These are phyloP conservation scores for Trichocladium uniseriatum DNA, from an alignment of 495 filamentous ascomycete species.

Conservation along the genomic window DNA sequence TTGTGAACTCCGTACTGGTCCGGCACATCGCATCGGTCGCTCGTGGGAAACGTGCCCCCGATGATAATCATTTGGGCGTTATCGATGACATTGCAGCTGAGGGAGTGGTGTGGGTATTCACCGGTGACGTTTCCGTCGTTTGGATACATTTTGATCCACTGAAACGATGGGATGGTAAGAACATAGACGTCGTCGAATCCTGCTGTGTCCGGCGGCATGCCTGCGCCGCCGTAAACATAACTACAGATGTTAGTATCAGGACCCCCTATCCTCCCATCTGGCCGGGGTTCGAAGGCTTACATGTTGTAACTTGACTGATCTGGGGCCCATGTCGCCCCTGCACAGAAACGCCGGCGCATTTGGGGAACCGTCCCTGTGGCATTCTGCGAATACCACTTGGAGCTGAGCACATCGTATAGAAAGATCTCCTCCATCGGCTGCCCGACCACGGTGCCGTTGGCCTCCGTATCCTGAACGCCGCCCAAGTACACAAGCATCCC, in stretches of 20 bases:
- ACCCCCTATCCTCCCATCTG: no score
- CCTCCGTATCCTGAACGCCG: conserved; percentile 30
- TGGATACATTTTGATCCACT: conserved; percentile 45
- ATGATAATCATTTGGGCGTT: conserved; percentile 56
- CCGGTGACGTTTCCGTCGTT: conserved; percentile 22
- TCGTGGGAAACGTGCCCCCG: conserved; percentile 55
- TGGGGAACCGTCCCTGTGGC: conserved; percentile 39
- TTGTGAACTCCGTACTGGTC: conserved; percentile 51
- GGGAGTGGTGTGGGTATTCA: conserved; percentile 33
- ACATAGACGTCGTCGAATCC: conserved; percentile 51
- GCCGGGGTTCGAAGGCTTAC: conserved; percentile 21
- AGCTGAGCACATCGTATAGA: conserved; percentile 42
- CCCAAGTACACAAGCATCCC: conserved; percentile 48
- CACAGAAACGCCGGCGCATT: conserved; percentile 44
- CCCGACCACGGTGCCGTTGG: conserved; percentile 21
- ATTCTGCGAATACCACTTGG: conserved; percentile 46
- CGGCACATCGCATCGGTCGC: conserved; percentile 56
- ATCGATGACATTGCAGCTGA: conserved; percentile 44
- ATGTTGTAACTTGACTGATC: conserved; percentile 50
- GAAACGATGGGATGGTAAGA: conserved; percentile 47
- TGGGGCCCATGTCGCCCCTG: conserved; percentile 42
- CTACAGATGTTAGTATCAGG: conserved; percentile 17
- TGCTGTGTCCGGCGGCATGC: conserved; percentile 28
- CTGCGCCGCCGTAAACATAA: conserved; percentile 45
- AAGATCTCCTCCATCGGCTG: conserved; percentile 36